Conservation (phyloP, 306 rosid genomes). For the Vigna unguiculata region DNA sequence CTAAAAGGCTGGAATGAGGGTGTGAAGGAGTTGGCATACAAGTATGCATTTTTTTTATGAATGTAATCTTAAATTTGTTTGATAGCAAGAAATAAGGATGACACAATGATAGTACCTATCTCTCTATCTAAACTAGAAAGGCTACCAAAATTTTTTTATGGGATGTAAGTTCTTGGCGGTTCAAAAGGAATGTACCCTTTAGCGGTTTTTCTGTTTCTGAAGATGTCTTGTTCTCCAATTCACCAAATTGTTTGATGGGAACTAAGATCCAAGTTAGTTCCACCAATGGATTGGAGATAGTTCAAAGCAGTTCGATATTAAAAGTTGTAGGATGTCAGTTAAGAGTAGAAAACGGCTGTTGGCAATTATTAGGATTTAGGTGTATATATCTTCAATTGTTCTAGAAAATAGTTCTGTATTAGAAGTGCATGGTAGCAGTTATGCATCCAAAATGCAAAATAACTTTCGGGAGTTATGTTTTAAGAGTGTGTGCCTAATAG, state of each 20-base stretch:
- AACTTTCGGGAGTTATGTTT: neutral
- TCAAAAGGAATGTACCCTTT: slow-evolving; percentile 25
- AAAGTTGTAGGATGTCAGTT: neutral
- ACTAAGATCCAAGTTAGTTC: neutral
- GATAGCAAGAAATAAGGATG: slow-evolving; percentile 14
- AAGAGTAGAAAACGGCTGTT: neutral
- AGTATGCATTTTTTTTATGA: slow-evolving; percentile 64
- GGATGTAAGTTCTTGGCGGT: slow-evolving; percentile 10
- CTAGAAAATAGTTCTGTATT: neutral
- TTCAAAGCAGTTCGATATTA: neutral
- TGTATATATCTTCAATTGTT: neutral
- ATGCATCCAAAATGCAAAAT: neutral
- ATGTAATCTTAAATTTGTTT: slow-evolving; percentile 31
- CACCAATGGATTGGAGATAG: neutral
- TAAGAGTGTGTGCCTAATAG: neutral
- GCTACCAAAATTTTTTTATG: slow-evolving; percentile 4
- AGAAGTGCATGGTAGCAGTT: neutral
- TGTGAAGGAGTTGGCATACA: slow-evolving; percentile 84
- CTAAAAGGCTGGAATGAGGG: slow-evolving; percentile 89
- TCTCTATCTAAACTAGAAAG: slow-evolving; percentile 16
- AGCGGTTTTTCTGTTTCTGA: slow-evolving; percentile 15
- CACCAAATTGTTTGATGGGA: neutral
- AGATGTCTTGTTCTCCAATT: neutral
- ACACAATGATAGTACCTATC: neutral
- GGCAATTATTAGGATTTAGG: neutral